Evolutionary conservation across 2,329 filamentous ascomycete species (phyloP).

Genomic region (Trichoderma sp.): DNA sequence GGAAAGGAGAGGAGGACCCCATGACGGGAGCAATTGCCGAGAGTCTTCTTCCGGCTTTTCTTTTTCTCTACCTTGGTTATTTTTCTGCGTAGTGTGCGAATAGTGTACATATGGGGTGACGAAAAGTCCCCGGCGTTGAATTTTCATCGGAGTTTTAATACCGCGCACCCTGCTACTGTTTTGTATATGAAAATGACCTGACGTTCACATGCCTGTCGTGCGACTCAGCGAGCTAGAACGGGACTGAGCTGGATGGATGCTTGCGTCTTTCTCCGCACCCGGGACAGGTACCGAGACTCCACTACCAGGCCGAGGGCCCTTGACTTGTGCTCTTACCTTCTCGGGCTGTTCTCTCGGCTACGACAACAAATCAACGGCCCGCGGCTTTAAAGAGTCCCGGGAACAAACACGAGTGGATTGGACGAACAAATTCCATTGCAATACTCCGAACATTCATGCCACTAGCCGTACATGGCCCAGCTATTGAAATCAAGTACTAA

Average conservation of each 20-base stretch:
- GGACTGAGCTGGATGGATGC: neutral
- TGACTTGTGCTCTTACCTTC: neutral
- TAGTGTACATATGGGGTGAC: constrained; percentile 14
- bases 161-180: neutral
- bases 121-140: constrained; percentile 17
- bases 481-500: neutral
- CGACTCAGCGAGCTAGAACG: neutral
- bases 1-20: neutral
- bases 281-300: neutral
- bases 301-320: constrained; percentile 6
- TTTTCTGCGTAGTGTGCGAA: neutral
- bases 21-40: neutral
- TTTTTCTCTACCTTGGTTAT: neutral
- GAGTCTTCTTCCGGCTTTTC: neutral
- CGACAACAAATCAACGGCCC: neutral
- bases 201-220: constrained; percentile 7
- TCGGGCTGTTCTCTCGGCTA: constrained; percentile 1
- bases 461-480: neutral
- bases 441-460: neutral
- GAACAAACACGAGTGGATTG: neutral
- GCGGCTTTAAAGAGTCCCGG: neutral
- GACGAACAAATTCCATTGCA: neutral
- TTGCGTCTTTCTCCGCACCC: neutral
- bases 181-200: neutral
- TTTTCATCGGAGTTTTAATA: neutral